A percentile compares a stretch with the other conserved stretches of the same genome.
These are phyloP conservation scores for Backusella mclennaniae DNA, from an alignment of 192 early-diverging fungal species.

Conservation along the genomic window DNA sequence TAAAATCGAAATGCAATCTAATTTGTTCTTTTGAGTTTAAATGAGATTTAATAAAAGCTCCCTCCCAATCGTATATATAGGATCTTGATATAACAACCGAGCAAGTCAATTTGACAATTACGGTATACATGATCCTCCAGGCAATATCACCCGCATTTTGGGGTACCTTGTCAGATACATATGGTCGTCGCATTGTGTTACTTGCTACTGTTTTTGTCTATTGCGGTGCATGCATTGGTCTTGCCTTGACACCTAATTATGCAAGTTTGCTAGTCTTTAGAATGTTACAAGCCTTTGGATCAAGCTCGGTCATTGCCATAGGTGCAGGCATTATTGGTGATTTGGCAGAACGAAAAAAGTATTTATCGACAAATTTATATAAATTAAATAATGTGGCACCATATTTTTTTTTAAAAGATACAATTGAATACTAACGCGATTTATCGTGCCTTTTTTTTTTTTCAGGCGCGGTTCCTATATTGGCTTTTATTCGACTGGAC, in stretches of 20 bases:
- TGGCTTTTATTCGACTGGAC: background rate
- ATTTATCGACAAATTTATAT: background rate
- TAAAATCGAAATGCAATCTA: background rate
- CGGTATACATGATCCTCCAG: conserved; percentile 27
- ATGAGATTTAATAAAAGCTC: background rate
- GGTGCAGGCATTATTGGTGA: conserved; percentile 24
- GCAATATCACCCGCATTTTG: conserved; percentile 37
- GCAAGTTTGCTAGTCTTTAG: conserved; percentile 21
- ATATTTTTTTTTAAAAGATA: background rate
- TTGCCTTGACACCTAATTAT: conserved; percentile 25
- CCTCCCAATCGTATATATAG: background rate
- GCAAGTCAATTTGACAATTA: conserved; percentile 17
- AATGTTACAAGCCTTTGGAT: conserved; percentile 36
- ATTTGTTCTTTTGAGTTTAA: background rate
- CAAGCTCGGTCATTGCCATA: conserved; percentile 36
- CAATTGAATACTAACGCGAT: background rate
- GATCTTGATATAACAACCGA: conserved; percentile 1
- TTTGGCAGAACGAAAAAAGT: conserved; percentile 10
- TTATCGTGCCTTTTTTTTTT: background rate
- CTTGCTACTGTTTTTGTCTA: conserved; percentile 29
- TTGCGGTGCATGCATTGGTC: conserved; percentile 29
- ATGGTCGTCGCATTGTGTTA: conserved; percentile 36
- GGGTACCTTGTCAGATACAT: conserved; percentile 34
- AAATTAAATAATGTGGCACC: background rate
- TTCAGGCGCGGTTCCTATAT: background rate